Base-by-base conservation (phyloP, 1,139 yeast genomes). In the Geotrichum reessii region DNA sequence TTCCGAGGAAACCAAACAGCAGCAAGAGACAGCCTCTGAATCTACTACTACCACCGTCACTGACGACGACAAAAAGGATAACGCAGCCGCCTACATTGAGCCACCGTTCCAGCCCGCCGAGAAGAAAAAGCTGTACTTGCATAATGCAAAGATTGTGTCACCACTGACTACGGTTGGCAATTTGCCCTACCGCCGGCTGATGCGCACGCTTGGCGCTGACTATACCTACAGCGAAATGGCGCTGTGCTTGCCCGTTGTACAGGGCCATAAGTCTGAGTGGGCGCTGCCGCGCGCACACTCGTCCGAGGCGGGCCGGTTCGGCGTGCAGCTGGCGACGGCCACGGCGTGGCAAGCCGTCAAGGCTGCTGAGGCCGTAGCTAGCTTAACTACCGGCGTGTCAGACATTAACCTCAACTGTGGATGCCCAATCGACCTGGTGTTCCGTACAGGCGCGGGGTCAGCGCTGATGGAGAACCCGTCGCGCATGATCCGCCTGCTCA, bases 161-260 rank as follows among this genome's bases (percentile, higher is more conserved):
- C 99, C 99, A 1, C 80, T 93, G 64, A 95, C 99, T 24, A 93
- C 99, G 0, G 99, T 95, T 7, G 99, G 99, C 37, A 93, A 93
- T 72, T 78, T 95, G 67, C 99, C 99, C 14, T 93, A 84, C 74
- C 86, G 99, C 72, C 81, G 98, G 65, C 79, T 95, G 61, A 93
- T 95, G 97, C 87, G 86, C 68, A 79, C 86, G 0, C 75, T 90
- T 46, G 98, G 98, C 27, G 96, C 97, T 5, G 98, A 93, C 68
- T 81, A 92, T 17, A 93, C 99, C 0, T 93, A 89, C 71, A 82
- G 93, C 52, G 99, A 93, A 74, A 95, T 93, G 99, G 98, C 98
- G 0, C 79, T 93, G 49, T 76, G 91, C 0, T 76, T 88, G 53
- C 97, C 99, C 1, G 76, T 93, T 58, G 76, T 93, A 49, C 96